Base-by-base conservation (phyloP, 805 yeast genomes). In the Candida hungchunana region DNA sequence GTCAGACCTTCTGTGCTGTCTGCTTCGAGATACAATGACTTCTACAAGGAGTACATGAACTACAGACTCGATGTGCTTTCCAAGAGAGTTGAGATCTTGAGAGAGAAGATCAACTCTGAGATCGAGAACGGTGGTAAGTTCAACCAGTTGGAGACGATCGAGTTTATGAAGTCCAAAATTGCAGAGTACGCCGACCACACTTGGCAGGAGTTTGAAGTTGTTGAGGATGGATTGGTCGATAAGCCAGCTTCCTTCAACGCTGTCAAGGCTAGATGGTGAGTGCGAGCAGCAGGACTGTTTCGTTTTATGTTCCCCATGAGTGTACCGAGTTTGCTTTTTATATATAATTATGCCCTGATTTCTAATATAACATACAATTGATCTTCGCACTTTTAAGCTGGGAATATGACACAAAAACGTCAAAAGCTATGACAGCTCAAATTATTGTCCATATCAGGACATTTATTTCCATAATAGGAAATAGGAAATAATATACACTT, bases 11-110 rank as follows among this genome's bases (percentile, higher is more conserved):
- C 64, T 32, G 51, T 37, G 18, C 51, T 60, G 39, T 53, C 53
- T 35, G 66, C 63, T 14, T 55, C 68, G 14, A 42, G 62, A 31
- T 64, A 59, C 43, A 55, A 64, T 37, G 62, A 60, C 12, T 65
- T 59, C 48, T 65, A 65, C 45, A 63, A 63, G 17, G 66, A 64
- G 25, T 66, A 62, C 62, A 50, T 64, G 47, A 49, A 57, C 32
- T 66, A 62, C 51, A 59, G 69, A 51, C 44, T 64, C 47, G 55
- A 62, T 20, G 52, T 63, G 12, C 48, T 63, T 26, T 10, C 29
- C n/a, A 52, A 60, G 29, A 60, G 68, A 52, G 48, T 63, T 14
- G 42, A 48, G 7, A 31, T 45, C 12, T 51, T 62, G 40, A 53
- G 50, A 27, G 34, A 53, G 4, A 43, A 47, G 29, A 48, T 55